Conservation (phyloP, 2,329 filamentous ascomycete species). For the Escovopsis weberi region DNA sequence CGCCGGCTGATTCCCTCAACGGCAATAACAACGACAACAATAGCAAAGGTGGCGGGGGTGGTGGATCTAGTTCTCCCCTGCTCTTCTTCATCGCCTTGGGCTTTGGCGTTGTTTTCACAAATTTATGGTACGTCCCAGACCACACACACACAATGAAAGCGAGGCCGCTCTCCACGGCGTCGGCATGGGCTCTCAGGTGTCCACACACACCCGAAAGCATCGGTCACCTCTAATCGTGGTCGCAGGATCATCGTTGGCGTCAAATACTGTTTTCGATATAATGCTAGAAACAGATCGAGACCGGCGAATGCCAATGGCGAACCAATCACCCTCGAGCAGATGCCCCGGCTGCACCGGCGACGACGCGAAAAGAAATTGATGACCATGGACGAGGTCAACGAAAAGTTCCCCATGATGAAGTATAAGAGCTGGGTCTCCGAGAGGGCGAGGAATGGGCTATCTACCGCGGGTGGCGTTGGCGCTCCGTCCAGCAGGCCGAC, state of each 20-base stretch:
- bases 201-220: neutral
- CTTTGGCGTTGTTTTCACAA: constrained; percentile 97
- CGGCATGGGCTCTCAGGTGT: neutral
- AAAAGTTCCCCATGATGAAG: constrained; percentile 87
- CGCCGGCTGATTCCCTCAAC: constrained; percentile 5
- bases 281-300: constrained; percentile 75
- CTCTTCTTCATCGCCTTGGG: constrained; percentile 87
- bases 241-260: constrained; percentile 96
- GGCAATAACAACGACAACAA: too few species aligned
- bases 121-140: constrained; percentile 65
- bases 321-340: constrained; percentile 71
- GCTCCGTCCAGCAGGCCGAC: constrained; percentile 56
- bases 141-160: too few species aligned
- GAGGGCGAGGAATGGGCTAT: constrained; percentile 69
- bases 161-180: constrained; percentile 1
- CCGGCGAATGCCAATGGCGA: constrained; percentile 70
- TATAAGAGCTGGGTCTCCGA: constrained; percentile 90
- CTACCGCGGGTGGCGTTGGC: constrained; percentile 71
- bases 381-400: constrained; percentile 98
- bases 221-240: neutral
- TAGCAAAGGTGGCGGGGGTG: constrained; percentile 5
- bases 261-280: constrained; percentile 98
- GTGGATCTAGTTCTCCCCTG: constrained; percentile 27
- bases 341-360: constrained; percentile 73
- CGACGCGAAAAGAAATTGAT: constrained; percentile 96